Evolutionary conservation across 805 yeast genomes (phyloP).

Genomic region (Saccharomycopsis sp.): DNA sequence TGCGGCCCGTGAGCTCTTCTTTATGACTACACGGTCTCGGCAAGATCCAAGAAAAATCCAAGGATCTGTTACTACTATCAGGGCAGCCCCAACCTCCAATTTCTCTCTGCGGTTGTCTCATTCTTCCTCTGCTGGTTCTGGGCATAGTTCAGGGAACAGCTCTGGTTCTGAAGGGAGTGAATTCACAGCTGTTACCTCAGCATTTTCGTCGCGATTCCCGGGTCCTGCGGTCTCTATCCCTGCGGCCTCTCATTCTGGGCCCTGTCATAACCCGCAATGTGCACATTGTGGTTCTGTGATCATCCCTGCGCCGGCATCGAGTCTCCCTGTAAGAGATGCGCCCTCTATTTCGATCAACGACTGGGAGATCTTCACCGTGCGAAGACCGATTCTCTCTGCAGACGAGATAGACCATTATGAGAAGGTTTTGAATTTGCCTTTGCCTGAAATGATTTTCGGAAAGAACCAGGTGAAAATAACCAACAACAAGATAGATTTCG

Average conservation of each 20-base stretch:
- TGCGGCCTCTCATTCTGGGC: constrained; percentile 34
- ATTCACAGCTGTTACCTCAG: neutral
- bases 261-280: constrained; percentile 42
- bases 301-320: constrained; percentile 69
- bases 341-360: constrained; percentile 65
- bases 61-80: neutral
- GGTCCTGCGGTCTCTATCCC: constrained; percentile 32
- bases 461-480: constrained; percentile 57
- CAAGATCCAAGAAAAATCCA: constrained; percentile 3
- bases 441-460: constrained; percentile 98
- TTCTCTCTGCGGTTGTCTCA: too few species aligned
- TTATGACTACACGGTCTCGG: constrained; percentile 42
- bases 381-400: constrained; percentile 72
- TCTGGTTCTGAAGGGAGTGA: neutral
- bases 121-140: neutral
- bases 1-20: constrained; percentile 59
- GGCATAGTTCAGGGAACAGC: neutral
- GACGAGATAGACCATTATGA: constrained; percentile 67
- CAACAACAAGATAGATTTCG: constrained; percentile 35
- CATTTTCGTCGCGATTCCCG: neutral
- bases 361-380: constrained; percentile 70
- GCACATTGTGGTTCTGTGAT: constrained; percentile 63
- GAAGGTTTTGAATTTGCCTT: constrained; percentile 61
- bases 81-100: neutral
- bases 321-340: constrained; percentile 53